Conservation (phyloP, 805 yeast species). For the Sporopachydermia quercuum region DNA sequence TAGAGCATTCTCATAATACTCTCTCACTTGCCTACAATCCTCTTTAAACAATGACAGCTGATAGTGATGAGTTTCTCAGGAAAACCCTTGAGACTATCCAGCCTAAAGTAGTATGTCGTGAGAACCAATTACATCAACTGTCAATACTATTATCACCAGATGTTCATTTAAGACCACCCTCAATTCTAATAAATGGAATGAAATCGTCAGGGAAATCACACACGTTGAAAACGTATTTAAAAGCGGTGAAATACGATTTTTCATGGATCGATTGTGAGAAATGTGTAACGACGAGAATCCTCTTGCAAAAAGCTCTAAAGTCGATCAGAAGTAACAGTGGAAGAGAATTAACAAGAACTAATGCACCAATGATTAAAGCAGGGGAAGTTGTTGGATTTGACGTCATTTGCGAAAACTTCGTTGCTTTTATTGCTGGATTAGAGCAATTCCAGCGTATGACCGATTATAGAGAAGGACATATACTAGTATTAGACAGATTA, state of each 20-base stretch:
- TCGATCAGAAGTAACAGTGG: constrained; percentile 24
- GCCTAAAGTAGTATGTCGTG: too few relatives aligned
- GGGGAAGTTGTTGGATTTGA: constrained; percentile 10
- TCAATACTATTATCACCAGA: constrained; percentile 18
- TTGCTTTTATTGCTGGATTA: constrained; percentile 25
- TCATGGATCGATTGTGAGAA: constrained; percentile 33
- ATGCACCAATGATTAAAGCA: constrained; percentile 17
- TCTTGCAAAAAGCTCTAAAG: constrained; percentile 31
- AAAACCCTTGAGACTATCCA: too few relatives aligned
- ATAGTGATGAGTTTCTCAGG: too few relatives aligned
- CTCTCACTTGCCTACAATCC: too few relatives aligned
- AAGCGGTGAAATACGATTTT: constrained; percentile 14
- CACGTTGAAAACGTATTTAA: constrained; percentile 20
- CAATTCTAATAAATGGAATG: constrained; percentile 32
- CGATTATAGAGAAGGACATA: constrained; percentile 23
- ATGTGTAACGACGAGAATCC: constrained; percentile 29
- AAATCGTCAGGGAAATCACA: constrained; percentile 33
- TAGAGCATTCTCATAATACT: too few relatives aligned
- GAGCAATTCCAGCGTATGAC: constrained; percentile 20
- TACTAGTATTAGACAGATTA: constrained; percentile 34
- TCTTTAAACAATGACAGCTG: too few relatives aligned
- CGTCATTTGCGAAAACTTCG: constrained; percentile 26
- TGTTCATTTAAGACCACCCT: constrained; percentile 17
- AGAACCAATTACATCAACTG: constrained; percentile 20
- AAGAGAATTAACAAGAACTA: constrained; percentile 12